phyloP scores from a whole-genome alignment of 805 yeast species.

The Monosporozyma solicola region DNA sequence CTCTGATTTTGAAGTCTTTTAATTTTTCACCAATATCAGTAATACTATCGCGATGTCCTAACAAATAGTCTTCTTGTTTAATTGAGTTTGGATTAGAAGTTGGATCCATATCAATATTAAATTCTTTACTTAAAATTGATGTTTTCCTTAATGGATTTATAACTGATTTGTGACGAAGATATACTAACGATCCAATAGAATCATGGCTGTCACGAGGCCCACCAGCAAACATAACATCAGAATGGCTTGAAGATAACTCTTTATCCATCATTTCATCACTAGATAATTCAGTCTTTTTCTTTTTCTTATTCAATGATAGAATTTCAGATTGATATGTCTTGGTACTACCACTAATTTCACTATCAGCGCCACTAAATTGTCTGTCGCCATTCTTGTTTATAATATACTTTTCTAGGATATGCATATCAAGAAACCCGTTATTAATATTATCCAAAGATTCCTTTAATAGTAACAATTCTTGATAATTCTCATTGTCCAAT shows the following conservation, averaged over 20 bases:
- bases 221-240: constrained; percentile 19
- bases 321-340: neutral
- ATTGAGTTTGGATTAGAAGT: neutral
- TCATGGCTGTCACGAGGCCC: constrained; percentile 21
- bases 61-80: neutral
- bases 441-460: constrained; percentile 51
- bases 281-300: neutral
- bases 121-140: constrained; percentile 21
- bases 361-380: constrained; percentile 7
- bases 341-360: neutral
- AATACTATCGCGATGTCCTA: neutral
- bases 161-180: constrained; percentile 5
- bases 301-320: neutral
- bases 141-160: constrained; percentile 10
- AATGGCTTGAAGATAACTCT: neutral
- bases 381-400: constrained; percentile 23
- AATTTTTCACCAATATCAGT: constrained; percentile 1
- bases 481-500: constrained; percentile 22
- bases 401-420: constrained; percentile 41
- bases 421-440: constrained; percentile 54
- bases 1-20: neutral
- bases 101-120: constrained; percentile 3
- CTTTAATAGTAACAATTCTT: constrained; percentile 42
- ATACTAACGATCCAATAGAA: constrained; percentile 16
- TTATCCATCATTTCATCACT: neutral